phyloP scores from a whole-genome alignment of 352 stramenopile genomes.

The Globisporangium ultimum region DNA sequence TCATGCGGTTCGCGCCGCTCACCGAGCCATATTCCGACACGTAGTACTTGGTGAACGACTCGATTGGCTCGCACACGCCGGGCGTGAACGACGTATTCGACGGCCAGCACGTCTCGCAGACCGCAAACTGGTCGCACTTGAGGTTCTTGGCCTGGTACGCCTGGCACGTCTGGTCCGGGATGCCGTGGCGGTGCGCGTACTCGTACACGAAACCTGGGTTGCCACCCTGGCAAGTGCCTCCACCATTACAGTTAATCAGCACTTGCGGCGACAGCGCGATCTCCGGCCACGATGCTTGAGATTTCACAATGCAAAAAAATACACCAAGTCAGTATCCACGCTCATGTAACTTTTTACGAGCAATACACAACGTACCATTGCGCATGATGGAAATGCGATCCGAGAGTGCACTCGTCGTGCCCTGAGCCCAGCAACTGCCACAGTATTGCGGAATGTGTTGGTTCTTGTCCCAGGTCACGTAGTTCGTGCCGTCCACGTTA shows the following conservation, averaged over 20 bases:
- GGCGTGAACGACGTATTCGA: constrained; percentile 86
- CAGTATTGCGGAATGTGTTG: constrained; percentile 97
- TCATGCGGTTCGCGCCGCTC: constrained; percentile 84
- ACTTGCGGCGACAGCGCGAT: constrained; percentile 78
- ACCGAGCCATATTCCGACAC: constrained; percentile 89
- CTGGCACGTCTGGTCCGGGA: constrained; percentile 92
- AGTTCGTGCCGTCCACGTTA: constrained; percentile 92
- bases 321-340: constrained; percentile 6
- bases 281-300: constrained; percentile 70
- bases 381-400: constrained; percentile 91
- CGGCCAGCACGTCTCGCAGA: constrained; percentile 88
- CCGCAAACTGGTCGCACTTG: constrained; percentile 64
- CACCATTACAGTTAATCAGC: constrained; percentile 83
- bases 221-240: constrained; percentile 72
- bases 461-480: constrained; percentile 98
- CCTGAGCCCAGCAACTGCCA: constrained; percentile 91
- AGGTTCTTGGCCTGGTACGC: constrained; percentile 88
- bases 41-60: constrained; percentile 88
- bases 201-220: constrained; percentile 84
- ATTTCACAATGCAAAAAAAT: too few species aligned
- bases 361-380: constrained; percentile 45
- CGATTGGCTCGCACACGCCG: constrained; percentile 78
- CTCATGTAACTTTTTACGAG: neutral
- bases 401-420: constrained; percentile 84
- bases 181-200: constrained; percentile 85